Evolutionary conservation across 2,329 filamentous ascomycete genomes (phyloP), one percentile per base, ranked within the genome.

Genomic region (Fusarium stilboides): DNA sequence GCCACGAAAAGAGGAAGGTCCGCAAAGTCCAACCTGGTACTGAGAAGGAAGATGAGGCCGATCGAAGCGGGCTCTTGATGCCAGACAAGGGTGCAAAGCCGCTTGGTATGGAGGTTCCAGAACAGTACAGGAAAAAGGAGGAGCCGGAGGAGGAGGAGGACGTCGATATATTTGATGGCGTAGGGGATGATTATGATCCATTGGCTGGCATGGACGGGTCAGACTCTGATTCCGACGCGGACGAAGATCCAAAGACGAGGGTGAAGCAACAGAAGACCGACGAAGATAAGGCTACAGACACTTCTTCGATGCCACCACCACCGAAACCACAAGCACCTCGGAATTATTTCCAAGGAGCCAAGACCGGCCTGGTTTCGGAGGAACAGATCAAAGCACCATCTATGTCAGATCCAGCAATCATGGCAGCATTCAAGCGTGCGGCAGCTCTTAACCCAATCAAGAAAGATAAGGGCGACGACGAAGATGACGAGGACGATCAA

Each of bases 391-490:
- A 84, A 63, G 81, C 81, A 3, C 85, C 87, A 2, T 88, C 87
- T 6, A 87, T 91, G 74, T 87, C 86, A 26, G 94, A 98, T 74
- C 92, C 94, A 3, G 88, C 91, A 3, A 91, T 97, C 66, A 86
- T 94, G 68, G 94, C 93, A 5, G 94, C 94, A 0, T 86, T 99
- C 74, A 93, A 94, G 80, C 94, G 94, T 78, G 95, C 95, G 12
- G 92, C 92, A 19, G 83, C 88, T 12, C 84, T 94, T 56, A 82
- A 86, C 78, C 83, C 83, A 61, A 80, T 83, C 72, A 58, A 81
- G 72, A 75, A 77, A 72, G 72, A 78, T 69, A 74, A 80, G 44
- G 76, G 79, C 53, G 64, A 70, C 15, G 73, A 69, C 4, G 50
- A 64, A 14, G 74, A 73, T 2, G 62, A 65, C 14, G 74, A 72